Evolutionary conservation across 164 flowering plant species (phyloP).

Genomic region (Vitis cinerea): DNA sequence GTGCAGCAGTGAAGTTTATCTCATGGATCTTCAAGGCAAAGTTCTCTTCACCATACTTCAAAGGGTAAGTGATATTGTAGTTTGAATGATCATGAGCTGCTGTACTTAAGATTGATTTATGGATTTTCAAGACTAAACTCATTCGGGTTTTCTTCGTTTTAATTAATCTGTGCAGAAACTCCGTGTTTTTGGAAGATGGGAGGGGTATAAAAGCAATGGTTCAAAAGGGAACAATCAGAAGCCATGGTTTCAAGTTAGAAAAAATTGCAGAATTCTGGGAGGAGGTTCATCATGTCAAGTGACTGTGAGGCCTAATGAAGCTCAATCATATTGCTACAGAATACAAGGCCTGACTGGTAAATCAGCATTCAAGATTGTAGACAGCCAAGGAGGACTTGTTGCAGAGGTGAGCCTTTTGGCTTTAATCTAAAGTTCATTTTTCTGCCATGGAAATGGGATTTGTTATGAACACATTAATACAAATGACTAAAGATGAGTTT

Average conservation of each 20-base stretch:
- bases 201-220: constrained; percentile 20
- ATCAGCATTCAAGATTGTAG: constrained; percentile 26
- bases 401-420: constrained; percentile 49
- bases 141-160: neutral
- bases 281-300: constrained; percentile 15
- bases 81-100: neutral
- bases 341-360: constrained; percentile 14
- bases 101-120: neutral
- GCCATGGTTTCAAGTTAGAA: constrained; percentile 35
- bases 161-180: constrained; percentile 20
- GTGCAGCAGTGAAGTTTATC: constrained; percentile 31
- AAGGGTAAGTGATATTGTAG: constrained; percentile 21
- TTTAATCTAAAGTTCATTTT: neutral
- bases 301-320: constrained; percentile 7
- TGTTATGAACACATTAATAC: too few species aligned
- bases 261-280: constrained; percentile 10
- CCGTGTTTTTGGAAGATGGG: constrained; percentile 21
- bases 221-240: constrained; percentile 6
- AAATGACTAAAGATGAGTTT: too few species aligned
- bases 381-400: constrained; percentile 26
- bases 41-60: constrained; percentile 27
- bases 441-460: too few species aligned
- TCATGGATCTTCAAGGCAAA: constrained; percentile 40
- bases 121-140: neutral
- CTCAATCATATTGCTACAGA: constrained; percentile 6